Evolutionary conservation across 2,329 filamentous ascomycete species (phyloP).

Genomic region (Colletotrichum tanaceti): DNA sequence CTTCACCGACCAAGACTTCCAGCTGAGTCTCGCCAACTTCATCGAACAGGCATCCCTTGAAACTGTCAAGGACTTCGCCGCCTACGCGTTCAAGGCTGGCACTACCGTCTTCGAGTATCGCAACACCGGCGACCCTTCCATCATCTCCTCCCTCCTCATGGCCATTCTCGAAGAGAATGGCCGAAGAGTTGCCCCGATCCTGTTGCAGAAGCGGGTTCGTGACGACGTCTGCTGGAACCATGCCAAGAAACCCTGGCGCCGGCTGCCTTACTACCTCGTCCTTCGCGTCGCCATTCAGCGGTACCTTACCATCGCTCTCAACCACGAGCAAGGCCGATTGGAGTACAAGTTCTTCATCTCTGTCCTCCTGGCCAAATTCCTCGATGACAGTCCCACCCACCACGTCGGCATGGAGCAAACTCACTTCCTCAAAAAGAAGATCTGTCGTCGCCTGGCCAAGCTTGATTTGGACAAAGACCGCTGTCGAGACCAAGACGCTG

Average conservation of each 20-base stretch:
- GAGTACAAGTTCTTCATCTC: constrained; percentile 71
- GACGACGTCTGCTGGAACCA: constrained; percentile 69
- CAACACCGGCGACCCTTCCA: constrained; percentile 66
- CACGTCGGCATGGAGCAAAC: constrained; percentile 51
- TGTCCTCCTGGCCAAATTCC: constrained; percentile 57
- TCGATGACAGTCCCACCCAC: constrained; percentile 52
- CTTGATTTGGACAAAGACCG: constrained; percentile 56
- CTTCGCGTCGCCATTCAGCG: constrained; percentile 69
- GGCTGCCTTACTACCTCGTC: constrained; percentile 71
- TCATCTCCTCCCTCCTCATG: constrained; percentile 71
- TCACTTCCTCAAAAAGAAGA: constrained; percentile 60
- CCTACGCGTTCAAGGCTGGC: constrained; percentile 63
- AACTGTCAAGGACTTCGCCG: constrained; percentile 63
- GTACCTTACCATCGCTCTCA: constrained; percentile 57
- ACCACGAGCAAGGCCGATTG: constrained; percentile 55
- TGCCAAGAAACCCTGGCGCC: constrained; percentile 67
- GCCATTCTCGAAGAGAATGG: constrained; percentile 69
- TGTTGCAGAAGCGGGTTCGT: constrained; percentile 67
- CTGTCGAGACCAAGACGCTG: constrained; percentile 24
- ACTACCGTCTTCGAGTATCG: constrained; percentile 62
- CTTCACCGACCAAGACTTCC: constrained; percentile 44
- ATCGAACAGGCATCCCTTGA: constrained; percentile 68
- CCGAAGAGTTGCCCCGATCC: constrained; percentile 45
- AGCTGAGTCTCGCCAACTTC: constrained; percentile 57
- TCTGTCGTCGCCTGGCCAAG: constrained; percentile 69